Conservation (phyloP, 352 stramenopile species). For the Pythium biforme region DNA sequence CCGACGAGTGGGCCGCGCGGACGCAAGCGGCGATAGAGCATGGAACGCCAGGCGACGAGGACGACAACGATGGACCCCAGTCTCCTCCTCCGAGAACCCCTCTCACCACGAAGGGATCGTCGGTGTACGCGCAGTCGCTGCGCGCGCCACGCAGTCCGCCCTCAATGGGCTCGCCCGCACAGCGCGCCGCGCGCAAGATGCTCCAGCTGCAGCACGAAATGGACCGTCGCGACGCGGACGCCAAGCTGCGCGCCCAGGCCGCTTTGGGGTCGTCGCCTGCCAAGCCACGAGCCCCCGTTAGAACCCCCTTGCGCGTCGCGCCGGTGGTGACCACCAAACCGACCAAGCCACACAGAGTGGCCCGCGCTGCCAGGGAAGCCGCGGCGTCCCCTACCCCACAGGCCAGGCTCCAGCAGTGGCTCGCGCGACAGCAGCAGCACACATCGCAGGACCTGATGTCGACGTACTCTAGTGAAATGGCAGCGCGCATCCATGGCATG, state of each 20-base stretch:
- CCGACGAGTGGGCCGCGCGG: not conserved
- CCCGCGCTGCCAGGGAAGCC: too few relatives aligned
- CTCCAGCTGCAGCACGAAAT: conserved; percentile 49
- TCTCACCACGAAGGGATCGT: too few relatives aligned
- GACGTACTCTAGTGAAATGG: conserved; percentile 41
- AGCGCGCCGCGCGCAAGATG: conserved; percentile 54
- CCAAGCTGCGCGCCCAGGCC: not conserved
- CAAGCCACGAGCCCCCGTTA: not conserved
- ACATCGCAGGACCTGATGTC: not conserved
- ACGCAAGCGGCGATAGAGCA: not conserved
- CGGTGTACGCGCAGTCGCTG: conserved; percentile 41
- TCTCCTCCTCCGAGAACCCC: too few relatives aligned
- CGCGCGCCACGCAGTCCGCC: conserved; percentile 20
- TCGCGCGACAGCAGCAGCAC: not conserved
- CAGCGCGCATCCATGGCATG: conserved; percentile 30
- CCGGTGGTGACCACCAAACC: not conserved
- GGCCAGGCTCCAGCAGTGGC: conserved; percentile 21
- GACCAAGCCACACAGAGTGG: not conserved
- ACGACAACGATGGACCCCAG: not conserved
- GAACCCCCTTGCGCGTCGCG: not conserved
- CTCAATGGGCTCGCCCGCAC: conserved; percentile 37
- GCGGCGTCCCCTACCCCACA: conserved; percentile 1
- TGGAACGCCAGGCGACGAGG: not conserved
- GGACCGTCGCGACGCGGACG: conserved; percentile 19
- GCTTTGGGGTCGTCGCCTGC: not conserved